Conservation (phyloP, 768 basidiomycete species). For the Termitomyces sp. region DNA sequence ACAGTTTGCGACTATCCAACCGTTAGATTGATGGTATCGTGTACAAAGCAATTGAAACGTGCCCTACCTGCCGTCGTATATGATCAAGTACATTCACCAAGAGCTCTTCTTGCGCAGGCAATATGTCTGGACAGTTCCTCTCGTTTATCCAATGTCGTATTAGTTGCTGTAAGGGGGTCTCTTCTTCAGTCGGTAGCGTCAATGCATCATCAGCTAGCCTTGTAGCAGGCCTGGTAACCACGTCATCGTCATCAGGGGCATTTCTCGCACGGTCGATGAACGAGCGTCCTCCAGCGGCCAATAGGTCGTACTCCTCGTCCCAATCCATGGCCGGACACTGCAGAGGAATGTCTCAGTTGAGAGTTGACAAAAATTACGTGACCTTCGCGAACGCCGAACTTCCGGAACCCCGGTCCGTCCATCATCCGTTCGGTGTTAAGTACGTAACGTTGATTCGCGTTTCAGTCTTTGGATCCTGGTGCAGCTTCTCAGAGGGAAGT, state of each 20-base stretch:
- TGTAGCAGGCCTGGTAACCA: constrained; percentile 24
- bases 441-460: neutral
- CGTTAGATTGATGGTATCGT: neutral
- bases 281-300: constrained; percentile 19
- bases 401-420: too few species aligned
- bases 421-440: too few species aligned
- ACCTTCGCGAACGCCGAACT: too few species aligned
- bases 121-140: constrained; percentile 74
- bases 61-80: constrained; percentile 74
- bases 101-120: constrained; percentile 69
- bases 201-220: constrained; percentile 3
- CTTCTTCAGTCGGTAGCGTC: constrained; percentile 25
- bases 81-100: constrained; percentile 69
- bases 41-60: neutral
- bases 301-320: constrained; percentile 34
- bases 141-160: constrained; percentile 88
- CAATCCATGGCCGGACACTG: constrained; percentile 27
- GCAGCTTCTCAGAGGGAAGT: neutral
- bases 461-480: too few species aligned
- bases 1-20: constrained; percentile 68
- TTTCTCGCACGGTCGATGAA: constrained; percentile 31
- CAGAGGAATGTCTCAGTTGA: too few species aligned
- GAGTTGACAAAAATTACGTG: too few species aligned
- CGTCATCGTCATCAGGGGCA: constrained; percentile 33
- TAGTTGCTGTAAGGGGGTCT: constrained; percentile 65